Conservation (phyloP, 305 asterid genomes). For the Solanum hybrid region DNA sequence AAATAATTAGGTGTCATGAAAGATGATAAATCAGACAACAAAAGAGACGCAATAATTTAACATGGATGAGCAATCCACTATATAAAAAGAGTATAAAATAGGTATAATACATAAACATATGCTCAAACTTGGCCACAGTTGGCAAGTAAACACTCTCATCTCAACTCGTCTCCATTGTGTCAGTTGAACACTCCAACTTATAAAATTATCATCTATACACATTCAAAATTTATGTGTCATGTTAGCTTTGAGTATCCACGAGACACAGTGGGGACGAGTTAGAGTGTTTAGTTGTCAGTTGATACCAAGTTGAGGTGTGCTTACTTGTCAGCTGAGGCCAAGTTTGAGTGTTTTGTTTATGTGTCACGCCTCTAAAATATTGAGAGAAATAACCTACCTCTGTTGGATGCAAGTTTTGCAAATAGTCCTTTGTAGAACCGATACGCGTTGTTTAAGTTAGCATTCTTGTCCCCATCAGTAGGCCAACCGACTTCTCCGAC, state of each 20-base stretch:
- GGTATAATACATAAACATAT: neutral
- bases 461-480: constrained; percentile 67
- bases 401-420: constrained; percentile 60
- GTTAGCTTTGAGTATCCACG: neutral
- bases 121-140: neutral
- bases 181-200: neutral
- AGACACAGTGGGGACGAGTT: neutral
- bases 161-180: neutral
- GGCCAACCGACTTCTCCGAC: constrained; percentile 99
- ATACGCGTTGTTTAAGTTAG: constrained; percentile 47
- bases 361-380: neutral
- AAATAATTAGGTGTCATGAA: neutral
- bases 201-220: neutral
- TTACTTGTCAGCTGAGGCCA: neutral
- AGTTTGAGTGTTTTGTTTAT: neutral
- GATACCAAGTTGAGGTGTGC: neutral
- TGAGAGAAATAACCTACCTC: neutral
- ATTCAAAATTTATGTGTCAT: neutral
- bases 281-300: neutral
- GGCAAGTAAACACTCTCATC: neutral
- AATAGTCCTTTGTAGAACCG: constrained; percentile 82
- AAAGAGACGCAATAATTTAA: neutral
- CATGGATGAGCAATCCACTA: neutral
- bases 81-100: neutral
- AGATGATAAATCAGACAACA: neutral